phyloP scores from a whole-genome alignment of 2,329 filamentous ascomycete genomes.

The Fusarium praegraminearum region DNA sequence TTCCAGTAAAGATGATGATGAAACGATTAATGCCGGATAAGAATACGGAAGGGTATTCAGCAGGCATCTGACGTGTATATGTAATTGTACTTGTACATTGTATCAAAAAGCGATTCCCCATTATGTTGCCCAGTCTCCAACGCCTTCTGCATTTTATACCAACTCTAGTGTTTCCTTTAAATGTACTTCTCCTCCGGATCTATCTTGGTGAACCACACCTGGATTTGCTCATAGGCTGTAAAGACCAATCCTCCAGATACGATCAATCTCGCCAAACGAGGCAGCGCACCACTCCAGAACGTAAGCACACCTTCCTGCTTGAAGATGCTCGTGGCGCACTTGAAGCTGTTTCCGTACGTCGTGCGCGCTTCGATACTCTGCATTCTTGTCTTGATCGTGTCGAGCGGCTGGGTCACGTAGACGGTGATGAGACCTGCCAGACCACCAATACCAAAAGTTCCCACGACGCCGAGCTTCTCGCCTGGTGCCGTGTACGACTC shows the following conservation, averaged over 20 bases:
- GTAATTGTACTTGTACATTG: slow-evolving; percentile 45
- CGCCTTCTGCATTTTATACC: slow-evolving; percentile 16
- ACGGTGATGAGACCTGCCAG: slow-evolving; percentile 93
- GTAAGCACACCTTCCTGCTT: slow-evolving; percentile 89
- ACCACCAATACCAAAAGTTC: slow-evolving; percentile 92
- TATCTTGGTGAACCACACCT: slow-evolving; percentile 75
- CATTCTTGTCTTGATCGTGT: slow-evolving; percentile 98
- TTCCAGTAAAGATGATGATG: slow-evolving; percentile 57
- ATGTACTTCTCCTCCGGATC: slow-evolving; percentile 90
- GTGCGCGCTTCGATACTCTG: slow-evolving; percentile 89
- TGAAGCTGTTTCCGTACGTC: slow-evolving; percentile 87
- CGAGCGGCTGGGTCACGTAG: slow-evolving; percentile 78
- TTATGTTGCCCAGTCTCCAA: slow-evolving; percentile 30
- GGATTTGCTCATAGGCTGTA: slow-evolving; percentile 97
- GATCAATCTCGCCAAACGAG: slow-evolving; percentile 84
- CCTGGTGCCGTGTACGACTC: slow-evolving; percentile 93
- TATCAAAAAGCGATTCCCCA: slow-evolving; percentile 42
- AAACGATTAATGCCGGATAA: slow-evolving; percentile 27
- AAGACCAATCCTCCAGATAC: slow-evolving; percentile 97
- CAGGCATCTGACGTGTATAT: slow-evolving; percentile 41
- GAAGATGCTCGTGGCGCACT: slow-evolving; percentile 85
- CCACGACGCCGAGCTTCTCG: slow-evolving; percentile 89
- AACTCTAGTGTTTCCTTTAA: slow-evolving; percentile 55
- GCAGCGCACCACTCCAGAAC: slow-evolving; percentile 94
- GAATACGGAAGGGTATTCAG: slow-evolving; percentile 36